Conservation (phyloP, 169 alveolate species). For the Cryptosporidium tyzzeri region DNA sequence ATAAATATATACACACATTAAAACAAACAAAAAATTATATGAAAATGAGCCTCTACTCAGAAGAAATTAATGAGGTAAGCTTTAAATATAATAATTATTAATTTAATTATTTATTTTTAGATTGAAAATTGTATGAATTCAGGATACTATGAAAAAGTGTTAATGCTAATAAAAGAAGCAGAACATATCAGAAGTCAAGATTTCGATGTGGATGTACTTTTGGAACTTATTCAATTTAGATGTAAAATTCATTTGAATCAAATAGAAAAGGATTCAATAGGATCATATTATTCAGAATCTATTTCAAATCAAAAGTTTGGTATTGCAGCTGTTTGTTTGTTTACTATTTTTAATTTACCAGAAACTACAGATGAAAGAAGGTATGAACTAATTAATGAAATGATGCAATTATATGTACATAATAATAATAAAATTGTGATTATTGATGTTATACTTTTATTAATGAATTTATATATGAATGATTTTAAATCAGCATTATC, state of each 20-base stretch:
- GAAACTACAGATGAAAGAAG: conserved; percentile 45
- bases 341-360: conserved; percentile 22
- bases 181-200: conserved; percentile 3
- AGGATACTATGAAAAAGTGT: conserved; percentile 59
- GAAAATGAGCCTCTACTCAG: conserved; percentile 11
- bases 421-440: background rate
- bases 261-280: conserved; percentile 25
- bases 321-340: conserved; percentile 46
- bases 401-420: conserved; percentile 42
- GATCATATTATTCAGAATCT: conserved; percentile 24
- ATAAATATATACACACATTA: background rate
- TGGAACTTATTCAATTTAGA: conserved; percentile 41
- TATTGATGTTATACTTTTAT: conserved; percentile 10
- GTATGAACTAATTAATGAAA: conserved; percentile 32
- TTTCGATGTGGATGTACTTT: conserved; percentile 14
- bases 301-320: conserved; percentile 50
- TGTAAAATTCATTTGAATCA: conserved; percentile 52
- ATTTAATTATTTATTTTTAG: background rate
- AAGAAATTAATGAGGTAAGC: conserved; percentile 60
- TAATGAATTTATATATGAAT: conserved; percentile 26
- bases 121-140: conserved; percentile 53
- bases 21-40: background rate
- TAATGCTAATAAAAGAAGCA: conserved; percentile 8
- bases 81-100: background rate
- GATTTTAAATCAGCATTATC: conserved; percentile 47